phyloP scores from a whole-genome alignment of 805 yeast genomes.

The Spathaspora passalidarum region DNA sequence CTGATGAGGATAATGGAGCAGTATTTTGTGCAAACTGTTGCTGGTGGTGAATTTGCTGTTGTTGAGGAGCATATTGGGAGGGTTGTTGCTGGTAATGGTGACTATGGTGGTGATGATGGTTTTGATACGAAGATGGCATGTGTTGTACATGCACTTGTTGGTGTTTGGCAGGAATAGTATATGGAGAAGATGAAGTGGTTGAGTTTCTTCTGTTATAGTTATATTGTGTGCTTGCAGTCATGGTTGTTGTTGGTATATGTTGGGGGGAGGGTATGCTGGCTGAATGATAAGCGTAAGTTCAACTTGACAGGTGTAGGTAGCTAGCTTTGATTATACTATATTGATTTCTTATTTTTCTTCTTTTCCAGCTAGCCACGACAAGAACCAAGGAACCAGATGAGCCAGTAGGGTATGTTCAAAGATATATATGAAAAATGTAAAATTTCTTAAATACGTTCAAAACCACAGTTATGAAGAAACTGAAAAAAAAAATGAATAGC shows the following conservation, averaged over 20 bases:
- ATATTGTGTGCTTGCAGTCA: conserved; percentile 18
- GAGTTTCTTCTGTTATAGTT: conserved; percentile 30
- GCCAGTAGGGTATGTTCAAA: not conserved
- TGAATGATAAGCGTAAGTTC: not conserved
- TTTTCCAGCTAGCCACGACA: not conserved
- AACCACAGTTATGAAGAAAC: not conserved
- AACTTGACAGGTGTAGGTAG: too few species aligned
- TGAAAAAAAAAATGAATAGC: not conserved
- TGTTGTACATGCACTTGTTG: conserved; percentile 15
- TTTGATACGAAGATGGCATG: conserved; percentile 9
- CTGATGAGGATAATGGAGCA: conserved; percentile 21
- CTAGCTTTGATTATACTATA: not conserved
- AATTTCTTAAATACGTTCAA: not conserved
- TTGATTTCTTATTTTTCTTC: not conserved
- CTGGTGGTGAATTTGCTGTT: conserved; percentile 5
- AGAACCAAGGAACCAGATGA: not conserved
- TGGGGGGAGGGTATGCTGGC: not conserved
- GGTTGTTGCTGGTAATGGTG: conserved; percentile 3
- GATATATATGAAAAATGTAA: not conserved
- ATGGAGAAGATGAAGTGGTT: conserved; percentile 20
- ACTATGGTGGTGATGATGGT: conserved; percentile 7
- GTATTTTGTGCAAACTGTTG: conserved; percentile 1
- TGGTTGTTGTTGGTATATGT: conserved; percentile 2
- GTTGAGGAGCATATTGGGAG: conserved; percentile 15
- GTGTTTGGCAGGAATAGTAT: conserved; percentile 25